phyloP scores from a whole-genome alignment of 208 protist genomes.

The Endotrypanum monterogeii region DNA sequence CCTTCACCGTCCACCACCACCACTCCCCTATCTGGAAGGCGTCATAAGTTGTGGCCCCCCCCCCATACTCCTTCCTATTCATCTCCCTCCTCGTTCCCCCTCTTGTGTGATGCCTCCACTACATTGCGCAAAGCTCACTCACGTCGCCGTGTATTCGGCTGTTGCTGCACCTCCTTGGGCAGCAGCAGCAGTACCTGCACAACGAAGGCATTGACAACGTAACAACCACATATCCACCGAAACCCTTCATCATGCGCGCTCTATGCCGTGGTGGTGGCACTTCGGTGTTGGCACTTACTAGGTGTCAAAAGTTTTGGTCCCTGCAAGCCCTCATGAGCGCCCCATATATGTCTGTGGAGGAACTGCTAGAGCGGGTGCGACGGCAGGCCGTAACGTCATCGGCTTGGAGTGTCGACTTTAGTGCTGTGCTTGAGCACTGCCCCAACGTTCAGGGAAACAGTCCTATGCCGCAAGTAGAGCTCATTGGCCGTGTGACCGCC shows the following conservation, averaged over 20 bases:
- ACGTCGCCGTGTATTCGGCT: not conserved
- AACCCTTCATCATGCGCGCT: not conserved
- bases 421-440: conserved; percentile 16
- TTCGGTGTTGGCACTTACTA: not conserved
- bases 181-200: not conserved
- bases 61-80: not conserved
- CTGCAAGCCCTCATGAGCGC: conserved; percentile 6
- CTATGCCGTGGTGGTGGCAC: not conserved
- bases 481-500: conserved; percentile 18
- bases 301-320: conserved; percentile 7
- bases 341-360: not conserved
- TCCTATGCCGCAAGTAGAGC: conserved; percentile 5
- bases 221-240: not conserved
- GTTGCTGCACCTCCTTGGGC: not conserved
- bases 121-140: not conserved
- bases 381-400: conserved; percentile 5
- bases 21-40: not conserved
- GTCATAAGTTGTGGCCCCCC: not conserved
- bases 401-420: conserved; percentile 56
- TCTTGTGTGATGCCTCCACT: not conserved
- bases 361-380: conserved; percentile 7
- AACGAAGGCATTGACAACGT: not conserved
- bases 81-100: not conserved
- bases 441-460: conserved; percentile 10
- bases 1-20: not conserved